Base-by-base conservation (phyloP, 345 rosid genomes). In the Pistacia atlantica region DNA sequence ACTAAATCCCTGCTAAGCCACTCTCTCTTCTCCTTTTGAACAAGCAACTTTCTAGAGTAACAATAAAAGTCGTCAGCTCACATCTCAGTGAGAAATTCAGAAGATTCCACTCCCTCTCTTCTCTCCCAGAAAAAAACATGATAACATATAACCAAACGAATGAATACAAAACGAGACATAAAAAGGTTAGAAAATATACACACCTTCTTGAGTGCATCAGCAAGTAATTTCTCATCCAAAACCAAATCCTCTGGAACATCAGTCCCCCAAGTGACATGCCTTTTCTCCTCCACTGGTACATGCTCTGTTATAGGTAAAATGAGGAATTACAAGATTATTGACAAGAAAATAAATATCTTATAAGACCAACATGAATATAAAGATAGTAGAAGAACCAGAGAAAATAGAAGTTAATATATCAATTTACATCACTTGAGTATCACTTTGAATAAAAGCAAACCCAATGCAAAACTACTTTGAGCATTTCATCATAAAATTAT, bases 181-280 rank as follows among this genome's bases (percentile, higher is more conserved):
- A 18, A 35, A 33, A 37, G 46, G 42, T 25, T 31, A 13, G 20
- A 28, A 31, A 13, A 35, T 71, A 52, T 18, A 8, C 12, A 25
- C 77, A 91, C 95, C 94, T 87, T 93, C 81, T 82, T 90, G 42
- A 91, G 89, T 22, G 96, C 89, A 77, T 84, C 89, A 2, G 86
- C 82, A 75, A 93, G 90, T 51, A 84, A 76, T 65, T 86, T 87
- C 74, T 87, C 84, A 64, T 93, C 90, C 81, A 93, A 80, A 69
- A 87, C 88, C 86, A 90, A 77, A 79, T 87, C 90, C 62, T 93
- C 93, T 3, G 92, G 86, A 16, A 86, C 77, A 79, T 93, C 96
- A 11, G 90, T 89, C 78, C 98, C 98, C 98, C 98, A 93, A 0
- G 93, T 78, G 13, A 93, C 97, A 54, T 81, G 85, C 82, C 76